phyloP scores from a whole-genome alignment of 1,284 basidiomycete genomes.

The Cryptococcus hybrid region DNA sequence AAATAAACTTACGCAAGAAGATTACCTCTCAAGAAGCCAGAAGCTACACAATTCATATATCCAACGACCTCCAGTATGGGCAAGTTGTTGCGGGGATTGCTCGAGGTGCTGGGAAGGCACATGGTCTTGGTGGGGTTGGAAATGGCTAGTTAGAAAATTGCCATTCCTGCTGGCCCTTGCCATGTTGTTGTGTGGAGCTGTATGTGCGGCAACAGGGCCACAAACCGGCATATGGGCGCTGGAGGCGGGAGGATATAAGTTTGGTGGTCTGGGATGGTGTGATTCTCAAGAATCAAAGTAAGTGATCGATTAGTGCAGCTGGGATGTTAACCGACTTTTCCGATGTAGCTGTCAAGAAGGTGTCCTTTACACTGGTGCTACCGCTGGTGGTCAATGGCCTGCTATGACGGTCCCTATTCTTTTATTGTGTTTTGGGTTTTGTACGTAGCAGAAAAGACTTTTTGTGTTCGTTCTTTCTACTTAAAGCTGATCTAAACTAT shows the following conservation, averaged over 20 bases:
- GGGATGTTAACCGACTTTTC: neutral
- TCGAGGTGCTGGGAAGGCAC: conserved; percentile 3
- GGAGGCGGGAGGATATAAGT: conserved; percentile 2
- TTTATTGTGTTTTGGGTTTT: conserved; percentile 4
- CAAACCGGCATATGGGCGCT: conserved; percentile 6
- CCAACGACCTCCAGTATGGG: conserved; percentile 1
- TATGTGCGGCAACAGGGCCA: conserved; percentile 11
- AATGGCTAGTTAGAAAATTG: conserved; percentile 6
- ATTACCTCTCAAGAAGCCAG: neutral
- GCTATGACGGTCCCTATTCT: conserved; percentile 6
- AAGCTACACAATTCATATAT: neutral
- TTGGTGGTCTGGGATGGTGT: conserved; percentile 14
- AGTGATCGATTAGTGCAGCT: neutral
- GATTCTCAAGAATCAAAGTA: conserved; percentile 4
- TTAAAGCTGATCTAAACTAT: too few species aligned
- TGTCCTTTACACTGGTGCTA: neutral
- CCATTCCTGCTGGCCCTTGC: conserved; percentile 8
- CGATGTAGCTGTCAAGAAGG: neutral
- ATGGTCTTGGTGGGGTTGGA: conserved; percentile 11
- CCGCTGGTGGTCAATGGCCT: neutral
- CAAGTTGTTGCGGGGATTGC: conserved; percentile 4
- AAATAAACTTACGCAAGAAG: too few species aligned
- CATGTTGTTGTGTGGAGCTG: conserved; percentile 4
- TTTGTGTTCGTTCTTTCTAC: neutral
- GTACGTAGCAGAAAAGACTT: conserved; percentile 4